These are phyloP conservation scores for Pythium inflatum DNA, from an alignment of 352 stramenopile genomes.

Conservation along the genomic window DNA sequence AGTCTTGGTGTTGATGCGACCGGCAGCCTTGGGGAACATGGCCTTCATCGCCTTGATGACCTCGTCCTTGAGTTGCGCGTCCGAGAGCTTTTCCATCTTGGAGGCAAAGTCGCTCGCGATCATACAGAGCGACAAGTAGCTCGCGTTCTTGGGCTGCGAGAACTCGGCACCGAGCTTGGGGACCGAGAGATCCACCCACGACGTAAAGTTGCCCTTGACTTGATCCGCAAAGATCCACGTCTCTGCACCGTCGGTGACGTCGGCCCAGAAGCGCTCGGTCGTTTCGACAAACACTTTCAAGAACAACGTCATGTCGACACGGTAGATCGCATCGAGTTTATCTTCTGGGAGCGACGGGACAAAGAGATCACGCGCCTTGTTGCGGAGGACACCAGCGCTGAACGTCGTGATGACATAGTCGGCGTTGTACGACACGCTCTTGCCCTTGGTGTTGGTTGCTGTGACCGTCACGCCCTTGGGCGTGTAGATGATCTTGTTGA, in stretches of 20 bases:
- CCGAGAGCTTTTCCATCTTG: neutral
- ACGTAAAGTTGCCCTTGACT: conserved; percentile 14
- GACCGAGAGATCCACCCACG: conserved; percentile 9
- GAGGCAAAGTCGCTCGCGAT: conserved; percentile 6
- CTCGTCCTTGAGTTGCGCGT: conserved; percentile 3
- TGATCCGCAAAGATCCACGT: conserved; percentile 11
- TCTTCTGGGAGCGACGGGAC: neutral
- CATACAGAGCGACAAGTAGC: conserved; percentile 1
- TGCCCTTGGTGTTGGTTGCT: neutral
- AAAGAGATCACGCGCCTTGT: conserved; percentile 7
- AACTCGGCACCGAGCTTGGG: conserved; percentile 8
- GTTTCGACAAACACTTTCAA: conserved; percentile 16
- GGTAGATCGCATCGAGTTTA: conserved; percentile 13
- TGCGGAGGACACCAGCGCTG: conserved; percentile 10
- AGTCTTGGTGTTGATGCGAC: conserved; percentile 5
- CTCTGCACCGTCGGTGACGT: conserved; percentile 1
- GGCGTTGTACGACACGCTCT: neutral
- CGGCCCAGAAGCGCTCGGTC: conserved; percentile 12
- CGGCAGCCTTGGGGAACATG: conserved; percentile 13
- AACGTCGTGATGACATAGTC: conserved; percentile 14
- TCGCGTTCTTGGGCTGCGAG: neutral
- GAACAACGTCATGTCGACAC: conserved; percentile 16
- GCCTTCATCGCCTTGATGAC: conserved; percentile 9
- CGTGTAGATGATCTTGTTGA: conserved; percentile 3
- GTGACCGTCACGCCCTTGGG: neutral